phyloP scores from a whole-genome alignment of 2,329 filamentous ascomycete genomes.

The Fusarium sp. region DNA sequence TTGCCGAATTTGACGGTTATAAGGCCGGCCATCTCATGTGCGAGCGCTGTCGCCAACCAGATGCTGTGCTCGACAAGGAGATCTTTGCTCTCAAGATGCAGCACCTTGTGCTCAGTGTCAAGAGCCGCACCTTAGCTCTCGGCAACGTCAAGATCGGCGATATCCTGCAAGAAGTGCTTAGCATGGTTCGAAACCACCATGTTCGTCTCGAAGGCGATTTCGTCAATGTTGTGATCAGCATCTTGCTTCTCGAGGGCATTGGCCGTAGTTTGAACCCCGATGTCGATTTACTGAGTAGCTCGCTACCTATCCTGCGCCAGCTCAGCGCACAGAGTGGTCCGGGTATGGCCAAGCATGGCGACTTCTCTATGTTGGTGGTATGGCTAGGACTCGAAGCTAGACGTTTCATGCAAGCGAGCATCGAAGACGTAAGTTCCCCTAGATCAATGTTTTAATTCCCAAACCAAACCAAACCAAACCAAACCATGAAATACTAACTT shows the following conservation, averaged over 20 bases:
- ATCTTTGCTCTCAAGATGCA: conserved; percentile 97
- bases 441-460: background rate
- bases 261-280: conserved; percentile 88
- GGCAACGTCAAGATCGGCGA: conserved; percentile 97
- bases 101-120: conserved; percentile 91
- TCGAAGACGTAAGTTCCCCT: conserved; percentile 78
- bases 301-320: conserved; percentile 89
- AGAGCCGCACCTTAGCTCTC: conserved; percentile 89
- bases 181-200: conserved; percentile 92
- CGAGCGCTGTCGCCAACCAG: conserved; percentile 91
- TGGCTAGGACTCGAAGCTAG: conserved; percentile 93
- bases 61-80: conserved; percentile 88
- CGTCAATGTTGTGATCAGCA: conserved; percentile 97
- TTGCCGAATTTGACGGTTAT: conserved; percentile 97
- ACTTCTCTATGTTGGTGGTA: conserved; percentile 88
- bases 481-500: conserved; percentile 12
- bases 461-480: too few species aligned
- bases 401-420: conserved; percentile 88
- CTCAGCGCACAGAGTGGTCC: conserved; percentile 83
- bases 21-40: conserved; percentile 96
- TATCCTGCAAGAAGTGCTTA: conserved; percentile 88
- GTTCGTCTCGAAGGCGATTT: conserved; percentile 97
- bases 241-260: conserved; percentile 93
- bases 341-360: conserved; percentile 76
- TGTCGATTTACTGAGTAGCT: conserved; percentile 86